Evolutionary conservation across 805 yeast genomes (phyloP), one percentile per base, ranked within the genome.

Genomic region (Wickerhamomyces bovis): DNA sequence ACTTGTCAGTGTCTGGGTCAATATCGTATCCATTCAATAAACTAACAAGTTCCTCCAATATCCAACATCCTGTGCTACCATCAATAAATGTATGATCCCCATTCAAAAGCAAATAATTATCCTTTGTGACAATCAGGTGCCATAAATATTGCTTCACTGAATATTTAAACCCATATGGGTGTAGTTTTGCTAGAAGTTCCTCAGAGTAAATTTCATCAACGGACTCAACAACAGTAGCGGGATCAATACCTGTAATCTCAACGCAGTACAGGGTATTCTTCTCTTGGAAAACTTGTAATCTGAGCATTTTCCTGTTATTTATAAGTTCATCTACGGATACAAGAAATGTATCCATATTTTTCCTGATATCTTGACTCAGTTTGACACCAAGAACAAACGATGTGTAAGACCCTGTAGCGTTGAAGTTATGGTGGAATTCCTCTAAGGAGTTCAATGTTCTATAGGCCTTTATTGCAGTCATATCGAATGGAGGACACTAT

Each of bases 31-130:
- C 33, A 3, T 42, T 33, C 19, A 43, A 38, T 18, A 43, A n/a
- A 6, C 30, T 9, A 6, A 23, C 26, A 20, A 48, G 20, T 19
- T 48, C 51, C 25, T 48, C 49, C 3, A 48, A 9, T 5, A 45
- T 18, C 9, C 43, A 45, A 11, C 39, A 43, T 13, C 35, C 44
- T 12, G 44, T 39, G 9, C 19, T 42, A 1, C 51, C 51, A 43
- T 48, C 51, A 15, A 39, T 2, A 22, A 45, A 25, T 4, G 44
- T 23, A 28, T 48, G 51, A 19, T 48, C 49, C n/a, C 40, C 41
- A 11, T 44, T 23, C 15, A 48, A 9, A 9, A 48, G 31, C 1
- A 48, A 8, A 46, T 46, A 48, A 3, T 19, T 20, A 13, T 41
- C 44, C 9, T 28, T 33, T 7, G 38, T 33, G 38, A 33, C 13